Evolutionary conservation across 495 filamentous ascomycete genomes (phyloP).

Genomic region (Hypoxylon perforatum): DNA sequence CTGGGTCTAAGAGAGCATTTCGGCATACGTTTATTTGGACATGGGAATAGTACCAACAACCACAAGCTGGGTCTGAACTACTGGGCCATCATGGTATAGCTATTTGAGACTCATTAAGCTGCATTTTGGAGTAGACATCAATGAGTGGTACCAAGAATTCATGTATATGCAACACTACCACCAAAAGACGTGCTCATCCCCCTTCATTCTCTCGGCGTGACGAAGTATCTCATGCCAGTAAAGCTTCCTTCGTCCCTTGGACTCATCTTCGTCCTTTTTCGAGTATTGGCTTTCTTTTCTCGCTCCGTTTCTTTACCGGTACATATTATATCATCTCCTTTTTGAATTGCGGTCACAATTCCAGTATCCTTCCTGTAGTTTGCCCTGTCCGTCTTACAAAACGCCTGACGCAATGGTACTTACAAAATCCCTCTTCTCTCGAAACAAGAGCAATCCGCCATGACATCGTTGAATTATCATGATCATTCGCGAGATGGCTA

Average conservation of each 20-base stretch:
- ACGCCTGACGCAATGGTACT: conserved; percentile 31
- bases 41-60: not conserved
- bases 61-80: not conserved
- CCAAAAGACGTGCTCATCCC: conserved; percentile 8
- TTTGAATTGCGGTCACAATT: conserved; percentile 15
- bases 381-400: conserved; percentile 24
- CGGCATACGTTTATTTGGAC: conserved; percentile 2
- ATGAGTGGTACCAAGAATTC: conserved; percentile 30
- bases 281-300: not conserved
- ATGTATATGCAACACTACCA: conserved; percentile 34
- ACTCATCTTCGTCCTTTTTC: not conserved
- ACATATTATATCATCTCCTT: conserved; percentile 38
- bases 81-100: not conserved
- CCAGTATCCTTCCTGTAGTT: conserved; percentile 25
- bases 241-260: conserved; percentile 10
- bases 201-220: not conserved
- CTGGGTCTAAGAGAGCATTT: not conserved
- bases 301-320: conserved; percentile 17
- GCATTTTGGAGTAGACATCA: conserved; percentile 6
- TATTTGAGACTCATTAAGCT: not conserved
- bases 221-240: conserved; percentile 17
- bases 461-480: not conserved
- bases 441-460: conserved; percentile 24
- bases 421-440: conserved; percentile 13
- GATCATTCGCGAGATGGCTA: conserved; percentile 31